Evolutionary conservation across 2,329 filamentous ascomycete species (phyloP), one percentile per base, ranked within the genome.

Genomic region (Epichloe amarillans): DNA sequence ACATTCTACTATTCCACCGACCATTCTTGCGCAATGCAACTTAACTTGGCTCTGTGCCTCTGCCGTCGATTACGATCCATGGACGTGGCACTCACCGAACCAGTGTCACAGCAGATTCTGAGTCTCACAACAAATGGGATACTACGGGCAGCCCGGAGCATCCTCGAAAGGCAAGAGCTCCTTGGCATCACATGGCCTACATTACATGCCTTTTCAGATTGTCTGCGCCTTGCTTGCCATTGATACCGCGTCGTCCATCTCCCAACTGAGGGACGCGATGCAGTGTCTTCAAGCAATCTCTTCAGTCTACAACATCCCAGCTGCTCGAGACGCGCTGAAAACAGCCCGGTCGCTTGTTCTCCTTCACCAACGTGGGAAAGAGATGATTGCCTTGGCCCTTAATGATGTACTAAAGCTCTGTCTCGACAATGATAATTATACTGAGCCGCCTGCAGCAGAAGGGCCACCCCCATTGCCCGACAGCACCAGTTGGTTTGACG

Each of bases 151-250:
- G 73, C 76, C 0, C 66, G 69, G 5, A 61, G 60, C 5, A 71
- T 79, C 58, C 63, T 74, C 0, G 64, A 67, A n/a, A n/a, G 2
- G 61, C 63, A 10, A 64, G 66, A 12, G 65, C 67, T 3, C 76
- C 77, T 0, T 82, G 77, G 77, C 78, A 80, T 56, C 77, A 81
- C 52, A 71, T 77, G 44, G 75, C 75, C 30, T 80, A 81, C 46
- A 73, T 80, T 80, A 81, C 46, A 73, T 80, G 0, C 77, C 77
- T 0, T 81, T 81, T 53, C 77, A 80, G 49, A 70, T 77, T 0
- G 68, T 80, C 33, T 80, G 77, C 52, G 67, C 76, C 0, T 62
- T 80, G 5, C 64, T 81, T 2, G 74, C 74, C 0, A 75, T 80
- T 46, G 77, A 81, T 47, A 77, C 67, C 0, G 66, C 67, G 0